Evolutionary conservation across 352 stramenopile species (phyloP), one percentile per base, ranked within the genome.

Genomic region (Phytophthora sp.): DNA sequence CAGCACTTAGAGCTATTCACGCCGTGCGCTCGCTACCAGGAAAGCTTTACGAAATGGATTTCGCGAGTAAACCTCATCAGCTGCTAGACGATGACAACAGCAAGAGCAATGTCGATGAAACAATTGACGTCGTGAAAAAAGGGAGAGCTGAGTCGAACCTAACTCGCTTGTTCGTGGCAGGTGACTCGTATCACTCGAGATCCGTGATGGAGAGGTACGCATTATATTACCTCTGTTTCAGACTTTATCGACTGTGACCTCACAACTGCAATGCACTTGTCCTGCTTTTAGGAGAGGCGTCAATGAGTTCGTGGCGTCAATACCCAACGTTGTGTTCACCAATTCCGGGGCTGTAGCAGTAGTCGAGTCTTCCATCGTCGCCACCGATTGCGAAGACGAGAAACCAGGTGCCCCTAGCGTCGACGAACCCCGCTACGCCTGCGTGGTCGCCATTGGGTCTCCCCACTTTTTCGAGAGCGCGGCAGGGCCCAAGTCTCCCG

Each of bases 381-480:
- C 58, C 41, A 72, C 56, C 4, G 63, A 68, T 28, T 62, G 63
- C 20, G 56, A 57, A 3, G 46, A 45, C 17, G 63, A 44, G 12
- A 24, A 10, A 23, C 4, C 31, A 35, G 28, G 17, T 15, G 12
- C 9, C n/a, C 18, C 42, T 11, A 41, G 27, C 11, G 28, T 39
- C 28, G 27, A 50, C 5, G 59, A 58, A 20, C 37, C 46, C 2
- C 72, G 62, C 8, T 81, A 81, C n/a, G 46, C 49, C 5, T 76
- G 71, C 2, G 69, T 84, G 15, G 26, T 84, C 15, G 43, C 62
- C 13, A 49, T 84, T 2, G 62, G 65, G 17, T 53, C 54, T 6
- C n/a, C 51, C 31, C 35, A 46, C 35, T 35, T 69, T 8, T 42
- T 65, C 13, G 45, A 52, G 7, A 62, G 26, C 28, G 12, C 37